These are phyloP conservation scores for Magnusiomyces ingens DNA, from an alignment of 1,139 yeast species.

Conservation along the genomic window DNA sequence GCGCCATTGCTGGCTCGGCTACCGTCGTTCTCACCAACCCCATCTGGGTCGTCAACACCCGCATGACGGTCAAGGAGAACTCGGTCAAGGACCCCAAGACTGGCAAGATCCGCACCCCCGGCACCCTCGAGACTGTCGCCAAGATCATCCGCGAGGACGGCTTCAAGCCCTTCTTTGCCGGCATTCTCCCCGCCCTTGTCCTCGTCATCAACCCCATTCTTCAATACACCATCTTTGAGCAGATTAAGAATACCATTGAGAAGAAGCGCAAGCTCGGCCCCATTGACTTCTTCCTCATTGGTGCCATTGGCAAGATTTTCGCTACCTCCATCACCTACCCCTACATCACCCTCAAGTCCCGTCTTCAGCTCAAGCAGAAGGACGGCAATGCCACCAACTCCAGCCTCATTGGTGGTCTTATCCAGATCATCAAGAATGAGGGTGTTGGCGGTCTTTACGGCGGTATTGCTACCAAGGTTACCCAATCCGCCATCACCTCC, in stretches of 20 bases:
- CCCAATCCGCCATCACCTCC: slow-evolving; percentile 81
- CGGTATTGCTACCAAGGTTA: slow-evolving; percentile 70
- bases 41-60: slow-evolving; percentile 89
- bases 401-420: slow-evolving; percentile 30
- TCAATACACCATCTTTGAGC: slow-evolving; percentile 87
- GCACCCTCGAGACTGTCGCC: slow-evolving; percentile 47
- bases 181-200: slow-evolving; percentile 79
- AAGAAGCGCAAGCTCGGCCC: slow-evolving; percentile 47
- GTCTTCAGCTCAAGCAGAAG: slow-evolving; percentile 67
- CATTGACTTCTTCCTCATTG: slow-evolving; percentile 71
- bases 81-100: slow-evolving; percentile 36
- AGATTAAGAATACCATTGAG: slow-evolving; percentile 59
- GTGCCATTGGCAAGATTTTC: slow-evolving; percentile 81
- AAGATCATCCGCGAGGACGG: slow-evolving; percentile 72
- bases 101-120: slow-evolving; percentile 20
- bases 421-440: slow-evolving; percentile 54
- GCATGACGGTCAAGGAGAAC: slow-evolving; percentile 56
- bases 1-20: slow-evolving; percentile 82
- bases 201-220: slow-evolving; percentile 83
- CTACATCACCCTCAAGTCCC: slow-evolving; percentile 78
- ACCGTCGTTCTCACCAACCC: slow-evolving; percentile 88
- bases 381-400: slow-evolving; percentile 25
- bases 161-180: slow-evolving; percentile 58
- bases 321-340: slow-evolving; percentile 90
- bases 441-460: slow-evolving; percentile 74